Evolutionary conservation across 192 early-diverging fungal genomes (phyloP), one percentile per base, ranked within the genome.

Genomic region (Haplosporangium gracile): DNA sequence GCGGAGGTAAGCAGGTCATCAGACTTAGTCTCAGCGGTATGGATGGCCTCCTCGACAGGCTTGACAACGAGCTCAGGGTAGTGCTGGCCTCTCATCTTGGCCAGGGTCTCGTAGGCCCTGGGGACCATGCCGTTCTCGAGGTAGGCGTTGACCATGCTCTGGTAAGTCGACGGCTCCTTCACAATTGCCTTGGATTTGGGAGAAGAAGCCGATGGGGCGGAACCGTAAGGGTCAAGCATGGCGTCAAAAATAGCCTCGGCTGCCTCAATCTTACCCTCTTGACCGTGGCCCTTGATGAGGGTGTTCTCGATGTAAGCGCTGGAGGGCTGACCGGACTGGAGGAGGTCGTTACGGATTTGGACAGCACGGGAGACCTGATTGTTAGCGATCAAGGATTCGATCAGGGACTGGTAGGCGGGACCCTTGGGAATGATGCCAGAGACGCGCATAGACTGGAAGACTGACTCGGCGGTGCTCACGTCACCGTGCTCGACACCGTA

Each of bases 161-260:
- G 90, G 87, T 92, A 93, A 11, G 91, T 93, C 70, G 90, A 92
- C 6, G 92, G 92, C 43, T 92, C 92, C 70, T 91, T 88, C 43
- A 84, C 63, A 53, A 93, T 89, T 40, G 53, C 49, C 70, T 77
- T 75, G 26, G 71, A 70, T 10, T 15, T 39, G n/a, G 40, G 8
- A 10, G 70, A 51, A 0, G 3, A 10, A 1, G 63, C 11, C 15
- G 29, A n/a, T 36, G 70, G 5, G 43, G 71, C 39, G n/a, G 74
- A 72, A 15, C 65, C 75, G 47, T 88, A 78, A 32, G 88, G 82
- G 75, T 93, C 92, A 16, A 75, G 20, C 92, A 93, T 93, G 18
- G 84, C 79, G 26, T 92, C 82, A 81, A 93, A 93, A n/a, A 93
- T 76, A 1, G 43, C 26, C 70, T 90, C 88, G 1, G 92, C 91